A percentile compares a stretch with the other conserved stretches of the same genome.
Conservation (phyloP, 192 early-diverging fungal species). For the Gryganskiella cystojenkinii region DNA sequence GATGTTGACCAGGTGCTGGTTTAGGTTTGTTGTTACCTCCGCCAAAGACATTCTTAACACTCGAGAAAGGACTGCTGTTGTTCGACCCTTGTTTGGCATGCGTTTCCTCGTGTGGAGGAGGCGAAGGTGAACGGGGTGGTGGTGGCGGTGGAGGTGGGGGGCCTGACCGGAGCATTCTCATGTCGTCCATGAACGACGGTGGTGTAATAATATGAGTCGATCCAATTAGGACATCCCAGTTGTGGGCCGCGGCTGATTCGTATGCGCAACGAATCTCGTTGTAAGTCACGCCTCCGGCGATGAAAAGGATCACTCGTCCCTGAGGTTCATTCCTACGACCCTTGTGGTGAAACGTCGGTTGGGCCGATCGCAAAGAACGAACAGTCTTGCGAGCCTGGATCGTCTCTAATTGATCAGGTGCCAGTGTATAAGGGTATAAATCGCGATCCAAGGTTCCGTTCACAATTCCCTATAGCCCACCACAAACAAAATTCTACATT, state of each 20-base stretch:
- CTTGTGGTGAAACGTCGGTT: slow-evolving; percentile 51
- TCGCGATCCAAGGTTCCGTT: slow-evolving; percentile 65
- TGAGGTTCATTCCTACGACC: slow-evolving; percentile 49
- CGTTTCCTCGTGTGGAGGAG: slow-evolving; percentile 15
- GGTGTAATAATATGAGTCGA: slow-evolving; percentile 82
- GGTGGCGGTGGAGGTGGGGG: slow-evolving; percentile 46
- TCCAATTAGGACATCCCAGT: slow-evolving; percentile 80
- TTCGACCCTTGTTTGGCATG: not conserved
- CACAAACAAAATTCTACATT: too few species aligned
- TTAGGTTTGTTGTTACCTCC: slow-evolving; percentile 13
- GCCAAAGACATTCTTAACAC: slow-evolving; percentile 48
- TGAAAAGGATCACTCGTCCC: slow-evolving; percentile 77
- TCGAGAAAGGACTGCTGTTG: slow-evolving; percentile 21
- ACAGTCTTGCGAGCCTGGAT: slow-evolving; percentile 52
- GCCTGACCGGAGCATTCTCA: slow-evolving; percentile 64
- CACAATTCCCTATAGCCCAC: slow-evolving; percentile 62
- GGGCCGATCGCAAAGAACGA: slow-evolving; percentile 42
- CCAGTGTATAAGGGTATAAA: slow-evolving; percentile 71
- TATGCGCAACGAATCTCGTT: slow-evolving; percentile 79
- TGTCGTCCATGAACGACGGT: slow-evolving; percentile 72
- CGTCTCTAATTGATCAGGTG: slow-evolving; percentile 38
- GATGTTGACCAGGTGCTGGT: not conserved
- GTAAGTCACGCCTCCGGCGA: slow-evolving; percentile 81
- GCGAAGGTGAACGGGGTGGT: slow-evolving; percentile 30
- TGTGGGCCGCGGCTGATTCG: slow-evolving; percentile 68